Evolutionary conservation across 2,329 filamentous ascomycete genomes (phyloP), one percentile per base, ranked within the genome.

Genomic region (Penicillium psychrosexuale): DNA sequence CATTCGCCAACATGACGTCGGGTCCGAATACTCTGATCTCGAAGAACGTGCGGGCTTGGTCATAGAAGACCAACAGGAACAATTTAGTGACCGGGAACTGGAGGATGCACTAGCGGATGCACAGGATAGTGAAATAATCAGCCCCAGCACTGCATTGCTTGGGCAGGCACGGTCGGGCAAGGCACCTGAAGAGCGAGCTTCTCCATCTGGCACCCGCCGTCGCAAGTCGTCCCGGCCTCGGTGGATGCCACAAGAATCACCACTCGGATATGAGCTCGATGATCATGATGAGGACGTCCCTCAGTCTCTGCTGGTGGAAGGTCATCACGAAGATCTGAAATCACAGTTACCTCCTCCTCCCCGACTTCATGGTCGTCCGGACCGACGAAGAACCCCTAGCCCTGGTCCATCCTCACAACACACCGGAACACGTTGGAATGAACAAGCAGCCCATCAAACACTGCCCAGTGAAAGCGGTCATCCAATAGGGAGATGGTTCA

Each of bases 211-310:
- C 8, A 61, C 61, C 31, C 67, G 64, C 31, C 65, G 58, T 48
- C 65, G 61, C 55, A 72, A 66, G 55, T 51, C 55, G 6, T 64
- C 69, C 39, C 68, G 69, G 60, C 62, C 68, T 17, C 65, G 64
- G 36, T 72, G 69, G 68, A 71, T 66, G 58, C 34, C 51, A 30
- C 67, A 66, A 30, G 51, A 61, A 9, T 63, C 62, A n/a, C 60
- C 61, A n/a, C 64, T 63, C n/a, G 62, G 66, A 2, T 64, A 72
- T 44, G 72, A 76, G 43, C 62, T 72, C n/a, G 75, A 78, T 39
- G 81, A 84, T 46, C 78, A 81, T 34, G 82, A 86, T 62, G 82
- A 85, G 47, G 84, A 86, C 62, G 84, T 88, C 3, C 85, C 85
- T 2, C 80, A 80, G 51, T 87, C 85, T 8, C 72, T 88, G 36